Evolutionary conservation across 2,329 filamentous ascomycete species (phyloP).

Genomic region (Alternaria triticimaculans): DNA sequence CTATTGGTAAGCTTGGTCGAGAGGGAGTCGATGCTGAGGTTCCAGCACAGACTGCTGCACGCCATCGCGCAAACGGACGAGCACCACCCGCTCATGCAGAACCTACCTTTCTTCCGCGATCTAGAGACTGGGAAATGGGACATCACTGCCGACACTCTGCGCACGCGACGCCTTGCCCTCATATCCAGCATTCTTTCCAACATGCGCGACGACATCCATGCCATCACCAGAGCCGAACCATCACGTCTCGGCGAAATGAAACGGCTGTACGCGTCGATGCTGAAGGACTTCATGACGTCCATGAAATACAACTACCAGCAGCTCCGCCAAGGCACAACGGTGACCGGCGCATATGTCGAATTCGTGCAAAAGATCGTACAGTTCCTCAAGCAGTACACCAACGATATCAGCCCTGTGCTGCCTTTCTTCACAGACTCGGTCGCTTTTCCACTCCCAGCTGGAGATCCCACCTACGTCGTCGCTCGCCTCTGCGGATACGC

Average conservation of each 20-base stretch:
- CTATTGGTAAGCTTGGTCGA: constrained; percentile 66
- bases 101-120: constrained; percentile 63
- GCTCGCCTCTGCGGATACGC: constrained; percentile 66
- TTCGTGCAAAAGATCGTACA: constrained; percentile 68
- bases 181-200: constrained; percentile 65
- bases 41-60: constrained; percentile 64
- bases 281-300: constrained; percentile 63
- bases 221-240: constrained; percentile 39
- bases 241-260: constrained; percentile 45
- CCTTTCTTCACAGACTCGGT: constrained; percentile 66
- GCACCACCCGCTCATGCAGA: constrained; percentile 58
- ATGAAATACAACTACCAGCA: constrained; percentile 69
- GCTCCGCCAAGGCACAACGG: constrained; percentile 48
- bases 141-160: constrained; percentile 61
- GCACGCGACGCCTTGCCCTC: constrained; percentile 60
- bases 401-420: constrained; percentile 63
- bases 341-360: constrained; percentile 63
- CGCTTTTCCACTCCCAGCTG: constrained; percentile 65
- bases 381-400: constrained; percentile 66
- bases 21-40: constrained; percentile 66
- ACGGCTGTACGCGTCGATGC: constrained; percentile 58
- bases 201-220: constrained; percentile 61
- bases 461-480: constrained; percentile 68
- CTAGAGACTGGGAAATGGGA: constrained; percentile 48
- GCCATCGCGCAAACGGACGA: constrained; percentile 58